A percentile compares a stretch with the other conserved stretches of the same genome.
Evolutionary conservation across 768 basidiomycete species (phyloP).

Genomic region (Lactifluus hygrophoroides): DNA sequence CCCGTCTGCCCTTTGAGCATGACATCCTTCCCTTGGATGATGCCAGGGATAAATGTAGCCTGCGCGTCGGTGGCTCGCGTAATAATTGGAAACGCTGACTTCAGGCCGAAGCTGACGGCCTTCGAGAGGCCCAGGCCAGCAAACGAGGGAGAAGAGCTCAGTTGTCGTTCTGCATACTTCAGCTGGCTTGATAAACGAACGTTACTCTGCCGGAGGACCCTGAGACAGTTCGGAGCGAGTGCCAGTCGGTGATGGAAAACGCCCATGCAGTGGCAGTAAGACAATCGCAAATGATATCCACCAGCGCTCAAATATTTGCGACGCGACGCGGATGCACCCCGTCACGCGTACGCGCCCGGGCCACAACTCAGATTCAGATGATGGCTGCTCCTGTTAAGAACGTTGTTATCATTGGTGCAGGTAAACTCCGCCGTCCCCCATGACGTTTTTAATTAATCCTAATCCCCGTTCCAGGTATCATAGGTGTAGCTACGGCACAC

Average conservation of each 20-base stretch:
- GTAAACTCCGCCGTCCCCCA: neutral
- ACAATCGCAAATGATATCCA: neutral
- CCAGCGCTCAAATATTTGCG: too few species aligned
- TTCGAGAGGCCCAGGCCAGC: conserved; percentile 46
- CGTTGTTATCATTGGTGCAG: conserved; percentile 38
- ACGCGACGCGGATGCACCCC: too few species aligned
- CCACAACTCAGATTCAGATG: too few species aligned
- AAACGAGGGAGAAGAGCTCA: conserved; percentile 28
- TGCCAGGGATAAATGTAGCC: conserved; percentile 50
- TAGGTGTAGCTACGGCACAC: conserved; percentile 39
- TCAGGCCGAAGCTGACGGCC: conserved; percentile 41
- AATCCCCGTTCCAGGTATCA: conserved; percentile 28
- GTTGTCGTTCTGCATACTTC: neutral
- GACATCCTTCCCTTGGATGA: conserved; percentile 49
- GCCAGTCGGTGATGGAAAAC: neutral
- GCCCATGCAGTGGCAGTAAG: neutral
- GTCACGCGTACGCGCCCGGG: too few species aligned
- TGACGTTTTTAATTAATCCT: neutral
- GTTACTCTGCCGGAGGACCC: neutral
- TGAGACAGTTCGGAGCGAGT: neutral
- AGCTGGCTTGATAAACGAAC: neutral
- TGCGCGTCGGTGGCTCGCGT: conserved; percentile 52
- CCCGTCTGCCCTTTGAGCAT: conserved; percentile 66
- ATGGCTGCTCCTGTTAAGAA: neutral
- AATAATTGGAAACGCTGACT: conserved; percentile 54